Base-by-base conservation (phyloP, 495 filamentous ascomycete species). In the Filosporella fistucella region DNA sequence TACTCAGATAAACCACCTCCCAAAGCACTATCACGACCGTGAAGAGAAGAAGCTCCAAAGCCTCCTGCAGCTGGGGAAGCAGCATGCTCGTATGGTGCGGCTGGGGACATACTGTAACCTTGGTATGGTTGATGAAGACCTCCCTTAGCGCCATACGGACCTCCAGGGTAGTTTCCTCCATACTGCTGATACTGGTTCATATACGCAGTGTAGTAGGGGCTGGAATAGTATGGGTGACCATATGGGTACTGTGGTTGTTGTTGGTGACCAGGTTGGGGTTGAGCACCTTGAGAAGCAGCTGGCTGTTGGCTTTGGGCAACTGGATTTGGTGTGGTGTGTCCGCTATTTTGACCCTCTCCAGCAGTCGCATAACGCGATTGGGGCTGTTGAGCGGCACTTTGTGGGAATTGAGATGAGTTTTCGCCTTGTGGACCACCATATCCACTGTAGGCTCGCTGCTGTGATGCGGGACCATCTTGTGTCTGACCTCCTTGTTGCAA, bases 301-400 rank as follows among this genome's bases (percentile, higher is more conserved):
- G 61, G 52, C 26, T 59, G 54, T 49, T 84, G 83, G 22, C 69
- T 76, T 51, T 85, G 84, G 45, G 86, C 68, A 29, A 82, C 81
- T 20, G 86, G 89, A 63, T 91, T 91, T 7, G 91, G 89, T 4
- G 91, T 96, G 32, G 83, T 90, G 57, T 94, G 85, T 13, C 88
- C 91, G 59, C 86, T 90, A 65, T 81, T 84, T 62, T 88, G 86
- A 32, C 85, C 75, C 32, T 95, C 93, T 25, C 67, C 58, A 33
- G 75, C 68, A 25, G 79, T 77, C 28, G 83, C 78, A 63, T 85
- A 91, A 35, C 88, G 82, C 51, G 79, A 84, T 37, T 72, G 75
- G 17, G 72, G 61, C 60, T 78, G 75, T 49, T 77, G 71, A 54
- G 82, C 79, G 24, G 79, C 78, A 49, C 85, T 82, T 54, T 79